phyloP scores from a whole-genome alignment of 2,329 filamentous ascomycete genomes.

The Colletotrichum brevisporum region DNA sequence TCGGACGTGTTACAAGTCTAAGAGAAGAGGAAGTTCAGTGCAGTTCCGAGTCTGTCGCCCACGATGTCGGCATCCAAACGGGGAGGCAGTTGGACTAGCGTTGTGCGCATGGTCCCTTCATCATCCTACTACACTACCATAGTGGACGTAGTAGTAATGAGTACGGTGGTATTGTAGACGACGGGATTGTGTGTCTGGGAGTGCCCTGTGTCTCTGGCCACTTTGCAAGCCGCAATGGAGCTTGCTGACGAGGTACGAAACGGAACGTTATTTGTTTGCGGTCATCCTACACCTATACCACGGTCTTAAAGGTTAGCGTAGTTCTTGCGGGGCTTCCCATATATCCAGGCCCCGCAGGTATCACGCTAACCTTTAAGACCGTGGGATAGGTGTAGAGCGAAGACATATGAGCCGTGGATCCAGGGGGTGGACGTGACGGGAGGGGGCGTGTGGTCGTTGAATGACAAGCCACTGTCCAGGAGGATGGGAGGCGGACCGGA shows the following conservation, averaged over 20 bases:
- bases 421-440: neutral
- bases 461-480: slow-evolving; percentile 38
- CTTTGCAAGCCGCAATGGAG: slow-evolving; percentile 1
- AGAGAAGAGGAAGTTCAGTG: neutral
- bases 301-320: too few species aligned
- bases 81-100: slow-evolving; percentile 7
- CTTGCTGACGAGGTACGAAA: slow-evolving; percentile 34
- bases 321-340: too few species aligned
- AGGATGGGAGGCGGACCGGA: slow-evolving; percentile 36
- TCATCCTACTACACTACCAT: neutral
- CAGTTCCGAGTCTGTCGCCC: slow-evolving; percentile 3
- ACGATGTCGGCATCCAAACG: slow-evolving; percentile 13
- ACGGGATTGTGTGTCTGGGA: slow-evolving; percentile 7
- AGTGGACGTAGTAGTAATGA: too few species aligned
- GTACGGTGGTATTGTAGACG: neutral
- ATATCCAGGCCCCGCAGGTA: too few species aligned
- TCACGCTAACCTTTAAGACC: too few species aligned
- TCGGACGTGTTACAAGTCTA: slow-evolving; percentile 7
- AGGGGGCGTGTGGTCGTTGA: slow-evolving; percentile 19
- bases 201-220: slow-evolving; percentile 19
- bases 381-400: too few species aligned
- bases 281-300: too few species aligned
- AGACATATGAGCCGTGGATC: slow-evolving; percentile 11
- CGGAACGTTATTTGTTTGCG: slow-evolving; percentile 42
- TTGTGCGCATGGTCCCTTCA: neutral